Percentiles rank a stretch among this genome's conserved stretches.
Conservation (phyloP, 176 grass and related monocot genomes). For the Stipa capillata region DNA sequence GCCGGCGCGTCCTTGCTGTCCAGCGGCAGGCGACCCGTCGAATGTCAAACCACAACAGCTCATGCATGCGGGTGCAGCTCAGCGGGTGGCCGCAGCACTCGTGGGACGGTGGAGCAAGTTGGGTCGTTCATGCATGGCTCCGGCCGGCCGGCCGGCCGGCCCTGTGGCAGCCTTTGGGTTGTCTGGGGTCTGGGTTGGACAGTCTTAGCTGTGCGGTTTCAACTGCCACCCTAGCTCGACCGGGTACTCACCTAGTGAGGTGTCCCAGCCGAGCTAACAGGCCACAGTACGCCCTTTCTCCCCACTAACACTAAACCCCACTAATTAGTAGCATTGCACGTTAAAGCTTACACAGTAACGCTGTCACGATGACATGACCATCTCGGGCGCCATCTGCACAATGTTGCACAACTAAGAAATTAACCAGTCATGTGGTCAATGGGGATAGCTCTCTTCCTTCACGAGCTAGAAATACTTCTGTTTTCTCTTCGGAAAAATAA, state of each 20-base stretch:
- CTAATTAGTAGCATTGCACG: background rate
- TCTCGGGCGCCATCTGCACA: background rate
- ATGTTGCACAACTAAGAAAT: background rate
- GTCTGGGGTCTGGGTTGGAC: background rate
- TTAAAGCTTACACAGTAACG: background rate
- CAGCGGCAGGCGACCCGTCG: background rate
- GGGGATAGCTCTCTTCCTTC: background rate
- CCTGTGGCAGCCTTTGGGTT: constrained; percentile 13
- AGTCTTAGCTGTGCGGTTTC: background rate
- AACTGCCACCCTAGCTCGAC: background rate
- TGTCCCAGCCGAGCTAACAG: background rate
- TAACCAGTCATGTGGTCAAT: background rate
- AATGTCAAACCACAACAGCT: constrained; percentile 28
- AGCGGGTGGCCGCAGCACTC: constrained; percentile 2
- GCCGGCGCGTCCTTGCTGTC: constrained; percentile 25
- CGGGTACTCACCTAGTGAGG: background rate
- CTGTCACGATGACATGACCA: background rate
- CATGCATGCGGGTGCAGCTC: constrained; percentile 10
- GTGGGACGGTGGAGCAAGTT: constrained; percentile 47
- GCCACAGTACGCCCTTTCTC: background rate
- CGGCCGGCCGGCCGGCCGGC: constrained; percentile 10
- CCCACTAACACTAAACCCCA: background rate
- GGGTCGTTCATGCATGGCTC: constrained; percentile 2
- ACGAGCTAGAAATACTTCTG: too few relatives aligned
- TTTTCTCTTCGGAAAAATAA: too few relatives aligned